A percentile compares a stretch with the other conserved stretches of the same genome.
Evolutionary conservation across 2,329 filamentous ascomycete species (phyloP).

Genomic region (Aspergillus thermomutatus): DNA sequence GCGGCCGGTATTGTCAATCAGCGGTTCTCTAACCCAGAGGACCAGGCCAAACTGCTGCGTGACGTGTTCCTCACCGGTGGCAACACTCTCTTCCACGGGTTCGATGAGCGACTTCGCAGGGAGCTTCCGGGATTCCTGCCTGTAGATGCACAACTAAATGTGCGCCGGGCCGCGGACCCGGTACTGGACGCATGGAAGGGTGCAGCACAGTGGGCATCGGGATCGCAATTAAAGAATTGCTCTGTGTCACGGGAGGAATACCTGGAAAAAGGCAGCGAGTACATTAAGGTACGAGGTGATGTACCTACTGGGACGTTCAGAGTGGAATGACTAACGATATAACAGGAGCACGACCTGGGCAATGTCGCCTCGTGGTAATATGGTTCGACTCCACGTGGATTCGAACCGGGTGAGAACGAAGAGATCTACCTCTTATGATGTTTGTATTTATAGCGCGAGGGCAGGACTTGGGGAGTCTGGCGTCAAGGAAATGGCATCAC

Average conservation of each 20-base stretch:
- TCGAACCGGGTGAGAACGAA: not conserved
- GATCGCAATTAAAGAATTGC: constrained; percentile 57
- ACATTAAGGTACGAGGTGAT: constrained; percentile 66
- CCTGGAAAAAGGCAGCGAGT: constrained; percentile 86
- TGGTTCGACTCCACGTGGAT: not conserved
- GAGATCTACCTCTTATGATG: not conserved
- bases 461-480: constrained; percentile 11
- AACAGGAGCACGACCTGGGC: constrained; percentile 37
- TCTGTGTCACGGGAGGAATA: constrained; percentile 80
- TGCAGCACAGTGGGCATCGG: constrained; percentile 75
- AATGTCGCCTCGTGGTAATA: constrained; percentile 31
- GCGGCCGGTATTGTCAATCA: constrained; percentile 84
- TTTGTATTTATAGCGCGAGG: constrained; percentile 22
- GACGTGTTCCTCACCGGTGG: constrained; percentile 96
- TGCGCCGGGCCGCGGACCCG: constrained; percentile 72
- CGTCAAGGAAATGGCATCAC: constrained; percentile 1
- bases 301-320: not conserved
- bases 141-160: constrained; percentile 61
- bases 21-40: constrained; percentile 58
- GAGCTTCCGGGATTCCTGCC: constrained; percentile 73
- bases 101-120: constrained; percentile 73
- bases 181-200: constrained; percentile 90
- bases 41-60: constrained; percentile 67
- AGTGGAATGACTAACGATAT: constrained; percentile 9
- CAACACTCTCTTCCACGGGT: constrained; percentile 78